phyloP scores from a whole-genome alignment of 192 early-diverging fungal genomes.

The Neocallimastix lanati region DNA sequence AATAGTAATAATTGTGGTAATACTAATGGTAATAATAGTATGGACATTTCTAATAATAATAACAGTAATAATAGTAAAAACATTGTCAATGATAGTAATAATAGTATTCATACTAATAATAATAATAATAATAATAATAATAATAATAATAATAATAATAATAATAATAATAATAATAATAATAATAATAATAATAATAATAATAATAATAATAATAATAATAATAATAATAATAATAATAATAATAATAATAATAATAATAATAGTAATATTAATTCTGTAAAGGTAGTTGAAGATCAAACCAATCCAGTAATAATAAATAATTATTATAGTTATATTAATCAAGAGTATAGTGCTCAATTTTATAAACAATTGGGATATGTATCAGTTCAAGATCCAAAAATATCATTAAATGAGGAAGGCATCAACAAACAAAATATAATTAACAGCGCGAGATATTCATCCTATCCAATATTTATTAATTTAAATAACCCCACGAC shows the following conservation, averaged over 20 bases:
- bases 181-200: too few species aligned
- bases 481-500: neutral
- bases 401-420: neutral
- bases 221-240: neutral
- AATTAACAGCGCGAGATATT: neutral
- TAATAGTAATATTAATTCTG: neutral
- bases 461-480: neutral
- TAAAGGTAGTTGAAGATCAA: neutral
- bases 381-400: neutral
- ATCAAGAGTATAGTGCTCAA: neutral
- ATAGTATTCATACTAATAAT: too few species aligned
- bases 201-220: neutral
- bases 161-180: neutral
- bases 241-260: neutral
- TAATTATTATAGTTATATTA: neutral
- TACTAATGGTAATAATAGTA: too few species aligned
- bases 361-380: neutral
- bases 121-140: neutral
- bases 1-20: neutral
- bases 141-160: neutral
- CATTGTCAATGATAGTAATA: neutral
- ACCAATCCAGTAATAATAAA: neutral
- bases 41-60: neutral
- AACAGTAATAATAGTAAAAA: neutral
- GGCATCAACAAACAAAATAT: neutral